Base-by-base conservation (phyloP, 2,329 filamentous ascomycete species). In the Ilyonectria mors-panacis region DNA sequence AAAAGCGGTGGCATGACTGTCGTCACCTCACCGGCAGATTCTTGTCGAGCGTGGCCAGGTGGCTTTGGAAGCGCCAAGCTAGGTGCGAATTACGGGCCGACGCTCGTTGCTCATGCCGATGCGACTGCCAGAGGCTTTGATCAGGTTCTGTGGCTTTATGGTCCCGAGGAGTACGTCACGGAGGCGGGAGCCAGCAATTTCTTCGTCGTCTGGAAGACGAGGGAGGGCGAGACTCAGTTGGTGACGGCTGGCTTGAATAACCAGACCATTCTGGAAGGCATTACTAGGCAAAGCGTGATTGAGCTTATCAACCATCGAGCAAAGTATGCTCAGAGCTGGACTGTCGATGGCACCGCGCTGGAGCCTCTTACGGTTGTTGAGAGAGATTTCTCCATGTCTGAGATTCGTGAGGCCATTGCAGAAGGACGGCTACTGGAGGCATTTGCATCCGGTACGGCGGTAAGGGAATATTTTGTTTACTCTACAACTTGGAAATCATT, bases 111-210 rank as follows among this genome's bases (percentile, higher is more conserved):
- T 3, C 87, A 89, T 67, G 85, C 84, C 13, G 84, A 87, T 72
- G 89, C 89, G 1, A 77, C 84, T 47, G 79, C 78, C 1, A 72
- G 79, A 45, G 89, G 89, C 0, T 91, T 84, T 72, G 82, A 89
- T 68, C 89, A 91, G 81, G 86, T 90, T 15, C 80, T 91, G 6
- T 91, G 89, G 89, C 79, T 91, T 17, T 90, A 89, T 66, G 88
- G 88, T 0, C 78, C 84, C 12, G 84, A 90, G 44, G 81, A 83
- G 57, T 82, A 81, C 45, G 86, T 90, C 9, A 91, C 89, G 0
- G 89, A 91, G 78, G 88, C 89, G 0, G 89, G 89, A 0, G 88
- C 87, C 1, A 86, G 83, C 58, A 91, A 91, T 74, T 90, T 91
- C 79, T 90, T 91, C 74, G 82, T 90, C 6, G 82, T 91, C 23